These are phyloP conservation scores for Pseudocercospora macadamiae DNA, from an alignment of 2,329 filamentous ascomycete species.

Conservation along the genomic window DNA sequence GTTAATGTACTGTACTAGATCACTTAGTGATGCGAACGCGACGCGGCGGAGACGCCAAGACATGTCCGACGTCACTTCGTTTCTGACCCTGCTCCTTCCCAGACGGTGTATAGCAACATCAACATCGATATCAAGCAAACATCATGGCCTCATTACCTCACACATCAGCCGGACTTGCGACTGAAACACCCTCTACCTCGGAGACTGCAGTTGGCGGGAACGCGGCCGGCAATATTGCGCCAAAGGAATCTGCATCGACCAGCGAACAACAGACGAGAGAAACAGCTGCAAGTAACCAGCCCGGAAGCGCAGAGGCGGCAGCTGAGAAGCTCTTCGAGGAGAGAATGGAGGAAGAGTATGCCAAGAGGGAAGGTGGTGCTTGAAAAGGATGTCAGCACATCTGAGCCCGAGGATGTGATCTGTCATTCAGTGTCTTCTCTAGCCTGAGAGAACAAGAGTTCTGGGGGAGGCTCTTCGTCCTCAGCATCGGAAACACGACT, in stretches of 20 bases:
- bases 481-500: constrained; percentile 32
- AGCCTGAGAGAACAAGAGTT: constrained; percentile 53
- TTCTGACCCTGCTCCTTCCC: too few relatives aligned
- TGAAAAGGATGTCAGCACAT: too few relatives aligned
- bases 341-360: constrained; percentile 49
- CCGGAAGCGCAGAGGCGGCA: constrained; percentile 36
- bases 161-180: constrained; percentile 26
- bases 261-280: constrained; percentile 23
- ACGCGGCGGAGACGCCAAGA: too few relatives aligned
- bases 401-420: too few relatives aligned
- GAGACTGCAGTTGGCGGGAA: constrained; percentile 31
- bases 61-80: not conserved
- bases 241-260: constrained; percentile 25
- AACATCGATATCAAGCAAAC: too few relatives aligned
- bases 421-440: constrained; percentile 36
- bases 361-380: constrained; percentile 48
- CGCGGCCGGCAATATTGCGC: constrained; percentile 22
- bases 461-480: constrained; percentile 52
- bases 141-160: constrained; percentile 28
- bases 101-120: not conserved
- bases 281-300: constrained; percentile 32
- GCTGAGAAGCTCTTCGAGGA: constrained; percentile 44
- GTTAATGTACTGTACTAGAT: constrained; percentile 29
- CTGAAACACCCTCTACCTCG: constrained; percentile 32
- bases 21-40: too few relatives aligned